A percentile compares a stretch with the other conserved stretches of the same genome.
These are phyloP conservation scores for Pseudozyma pruni DNA, from an alignment of 1,284 basidiomycete species.

Conservation along the genomic window DNA sequence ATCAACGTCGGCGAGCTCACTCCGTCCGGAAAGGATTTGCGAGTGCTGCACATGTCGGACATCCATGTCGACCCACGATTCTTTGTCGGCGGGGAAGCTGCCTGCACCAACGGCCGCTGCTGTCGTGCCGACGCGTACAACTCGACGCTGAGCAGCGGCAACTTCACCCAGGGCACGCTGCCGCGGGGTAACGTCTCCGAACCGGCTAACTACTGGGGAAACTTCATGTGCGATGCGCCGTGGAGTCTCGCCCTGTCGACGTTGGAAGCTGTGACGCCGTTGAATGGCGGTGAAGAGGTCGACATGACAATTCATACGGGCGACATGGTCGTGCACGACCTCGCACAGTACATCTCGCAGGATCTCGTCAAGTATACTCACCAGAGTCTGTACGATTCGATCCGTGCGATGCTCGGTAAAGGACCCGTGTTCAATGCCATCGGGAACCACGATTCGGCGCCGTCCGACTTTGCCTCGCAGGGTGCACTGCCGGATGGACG, in stretches of 20 bases:
- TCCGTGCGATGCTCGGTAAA: conserved; percentile 50
- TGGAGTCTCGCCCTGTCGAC: conserved; percentile 75
- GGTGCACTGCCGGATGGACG: conserved; percentile 55
- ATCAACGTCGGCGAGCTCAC: conserved; percentile 33
- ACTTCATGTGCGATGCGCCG: conserved; percentile 75
- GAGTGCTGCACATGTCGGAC: conserved; percentile 81
- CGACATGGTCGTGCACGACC: conserved; percentile 75
- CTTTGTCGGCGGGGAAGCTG: conserved; percentile 78
- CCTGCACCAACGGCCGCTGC: conserved; percentile 79
- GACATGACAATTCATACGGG: conserved; percentile 79
- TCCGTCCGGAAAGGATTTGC: conserved; percentile 74
- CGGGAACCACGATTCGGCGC: conserved; percentile 66
- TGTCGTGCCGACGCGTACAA: conserved; percentile 76
- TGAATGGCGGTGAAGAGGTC: conserved; percentile 75
- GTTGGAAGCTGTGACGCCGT: conserved; percentile 76
- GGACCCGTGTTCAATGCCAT: conserved; percentile 64
- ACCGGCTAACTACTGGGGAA: conserved; percentile 63
- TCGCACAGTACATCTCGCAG: conserved; percentile 57
- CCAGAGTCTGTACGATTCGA: conserved; percentile 60
- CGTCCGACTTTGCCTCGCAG: conserved; percentile 56
- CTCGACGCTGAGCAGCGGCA: conserved; percentile 69
- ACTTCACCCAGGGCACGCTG: conserved; percentile 44
- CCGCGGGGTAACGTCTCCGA: conserved; percentile 50
- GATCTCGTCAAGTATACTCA: conserved; percentile 64
- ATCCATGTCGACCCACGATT: conserved; percentile 83